Evolutionary conservation across 1,284 basidiomycete species (phyloP).

Genomic region (Fomitopsis palustris): DNA sequence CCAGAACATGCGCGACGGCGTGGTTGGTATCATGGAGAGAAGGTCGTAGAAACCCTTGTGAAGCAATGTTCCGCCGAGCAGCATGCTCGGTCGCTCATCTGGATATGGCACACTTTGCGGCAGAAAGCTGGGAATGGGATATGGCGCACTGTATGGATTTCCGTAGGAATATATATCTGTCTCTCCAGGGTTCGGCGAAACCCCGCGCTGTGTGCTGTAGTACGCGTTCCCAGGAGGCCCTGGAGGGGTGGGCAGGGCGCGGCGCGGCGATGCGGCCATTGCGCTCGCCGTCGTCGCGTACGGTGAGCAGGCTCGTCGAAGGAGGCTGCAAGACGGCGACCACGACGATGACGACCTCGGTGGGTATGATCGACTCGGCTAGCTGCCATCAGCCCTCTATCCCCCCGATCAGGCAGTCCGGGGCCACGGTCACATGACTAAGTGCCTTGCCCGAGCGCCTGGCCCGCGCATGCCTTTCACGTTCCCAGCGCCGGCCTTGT

Average conservation of each 20-base stretch:
- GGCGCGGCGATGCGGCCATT: slow-evolving; percentile 8
- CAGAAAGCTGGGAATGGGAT: slow-evolving; percentile 38
- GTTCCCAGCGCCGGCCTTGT: background rate
- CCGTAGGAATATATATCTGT: slow-evolving; percentile 37
- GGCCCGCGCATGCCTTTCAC: background rate
- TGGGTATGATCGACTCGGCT: background rate
- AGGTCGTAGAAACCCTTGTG: slow-evolving; percentile 89
- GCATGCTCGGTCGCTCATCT: slow-evolving; percentile 42
- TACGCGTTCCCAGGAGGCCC: slow-evolving; percentile 16
- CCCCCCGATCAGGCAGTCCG: background rate
- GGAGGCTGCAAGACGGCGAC: background rate
- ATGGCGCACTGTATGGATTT: slow-evolving; percentile 42
- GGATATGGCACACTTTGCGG: slow-evolving; percentile 33
- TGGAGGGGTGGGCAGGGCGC: slow-evolving; percentile 41
- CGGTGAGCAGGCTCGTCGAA: background rate
- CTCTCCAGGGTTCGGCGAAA: slow-evolving; percentile 16
- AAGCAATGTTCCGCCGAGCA: slow-evolving; percentile 66
- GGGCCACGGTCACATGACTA: background rate
- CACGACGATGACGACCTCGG: background rate
- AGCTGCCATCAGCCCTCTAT: background rate
- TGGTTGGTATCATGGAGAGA: slow-evolving; percentile 68
- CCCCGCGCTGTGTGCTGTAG: slow-evolving; percentile 12
- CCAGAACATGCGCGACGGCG: slow-evolving; percentile 63
- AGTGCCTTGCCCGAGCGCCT: background rate
- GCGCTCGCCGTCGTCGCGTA: background rate